Percentiles rank a stretch among this genome's conserved stretches.
These are phyloP conservation scores for Musa balbisiana DNA, from an alignment of 202 grass and related monocot species.

Conservation along the genomic window DNA sequence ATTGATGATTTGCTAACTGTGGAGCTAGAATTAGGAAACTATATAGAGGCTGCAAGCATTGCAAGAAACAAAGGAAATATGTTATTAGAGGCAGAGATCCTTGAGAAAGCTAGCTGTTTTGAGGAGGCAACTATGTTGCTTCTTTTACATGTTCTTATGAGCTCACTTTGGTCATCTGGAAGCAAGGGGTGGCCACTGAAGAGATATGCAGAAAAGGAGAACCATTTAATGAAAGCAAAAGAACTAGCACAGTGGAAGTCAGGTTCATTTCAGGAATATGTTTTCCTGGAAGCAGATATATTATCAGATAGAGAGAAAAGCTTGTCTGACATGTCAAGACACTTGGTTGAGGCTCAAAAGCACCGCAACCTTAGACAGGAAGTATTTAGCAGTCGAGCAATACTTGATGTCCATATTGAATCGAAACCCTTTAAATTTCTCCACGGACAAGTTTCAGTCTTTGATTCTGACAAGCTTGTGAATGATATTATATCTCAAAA, in stretches of 20 bases:
- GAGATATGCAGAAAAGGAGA: slow-evolving; percentile 42
- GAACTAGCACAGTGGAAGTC: slow-evolving; percentile 38
- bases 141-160: slow-evolving; percentile 31
- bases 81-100: slow-evolving; percentile 48
- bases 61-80: slow-evolving; percentile 41
- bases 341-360: slow-evolving; percentile 36
- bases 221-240: slow-evolving; percentile 41
- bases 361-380: slow-evolving; percentile 30
- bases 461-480: slow-evolving; percentile 16
- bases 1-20: slow-evolving; percentile 51
- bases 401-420: slow-evolving; percentile 55
- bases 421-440: slow-evolving; percentile 18
- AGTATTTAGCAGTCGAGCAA: slow-evolving; percentile 32
- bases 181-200: slow-evolving; percentile 64
- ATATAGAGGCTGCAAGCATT: slow-evolving; percentile 52
- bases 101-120: slow-evolving; percentile 46
- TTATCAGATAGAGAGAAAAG: slow-evolving; percentile 36
- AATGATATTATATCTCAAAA: slow-evolving; percentile 30
- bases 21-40: slow-evolving; percentile 69
- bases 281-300: slow-evolving; percentile 39
- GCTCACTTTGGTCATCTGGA: slow-evolving; percentile 48
- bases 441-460: slow-evolving; percentile 23
- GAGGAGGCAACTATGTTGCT: slow-evolving; percentile 47
- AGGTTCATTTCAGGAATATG: slow-evolving; percentile 31
- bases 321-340: slow-evolving; percentile 22